Base-by-base conservation (phyloP, 805 yeast genomes). In the Peterozyma xylosa region DNA sequence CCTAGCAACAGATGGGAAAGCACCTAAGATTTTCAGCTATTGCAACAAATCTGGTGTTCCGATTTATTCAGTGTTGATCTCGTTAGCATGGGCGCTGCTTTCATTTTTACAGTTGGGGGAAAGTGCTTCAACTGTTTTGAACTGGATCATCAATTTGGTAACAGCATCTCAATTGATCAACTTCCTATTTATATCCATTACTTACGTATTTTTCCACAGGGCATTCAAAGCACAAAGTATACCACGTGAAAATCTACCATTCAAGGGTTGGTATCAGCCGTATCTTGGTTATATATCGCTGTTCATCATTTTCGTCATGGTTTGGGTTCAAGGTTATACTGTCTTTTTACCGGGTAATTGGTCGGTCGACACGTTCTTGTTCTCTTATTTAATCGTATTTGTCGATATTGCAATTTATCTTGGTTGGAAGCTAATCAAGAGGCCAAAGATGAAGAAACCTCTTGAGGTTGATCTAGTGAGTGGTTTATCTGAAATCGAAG, bases 1-100 rank as follows among this genome's bases (percentile, higher is more conserved):
- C 3, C 66, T 86, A 62, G 84, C 91, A 0, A 56, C 71, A 18
- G 77, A 73, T 48, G 88, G 89, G 1, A 76, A 79, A 51, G 93
- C 93, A 0, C 96, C 95, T 2, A 60, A 60, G 16, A 53, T 84
- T 37, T 84, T 86, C 53, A 62, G 75, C 13, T 67, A 66, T 53
- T 83, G 91, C 56, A 74, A 77, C 54, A 74, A 70, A 43, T 67
- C 73, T 35, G 95, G 95, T 43, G 86, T 83, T n/a, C 95, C 95
- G 11, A 71, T 84, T 17, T 69, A 69, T 48, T 68, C 86, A 1
- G 82, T 84, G 13, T 41, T 63, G 7, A 62, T 72, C 3, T 70
- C 82, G 9, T 55, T 78, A 33, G 56, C 64, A n/a, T 83, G 89
- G 79, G 80, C 87, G 0, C 64, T 80, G 36, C 55, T 86, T 9